Evolutionary conservation across 2,329 filamentous ascomycete genomes (phyloP), one percentile per base, ranked within the genome.

Genomic region (Colletotrichum tamarilloi): DNA sequence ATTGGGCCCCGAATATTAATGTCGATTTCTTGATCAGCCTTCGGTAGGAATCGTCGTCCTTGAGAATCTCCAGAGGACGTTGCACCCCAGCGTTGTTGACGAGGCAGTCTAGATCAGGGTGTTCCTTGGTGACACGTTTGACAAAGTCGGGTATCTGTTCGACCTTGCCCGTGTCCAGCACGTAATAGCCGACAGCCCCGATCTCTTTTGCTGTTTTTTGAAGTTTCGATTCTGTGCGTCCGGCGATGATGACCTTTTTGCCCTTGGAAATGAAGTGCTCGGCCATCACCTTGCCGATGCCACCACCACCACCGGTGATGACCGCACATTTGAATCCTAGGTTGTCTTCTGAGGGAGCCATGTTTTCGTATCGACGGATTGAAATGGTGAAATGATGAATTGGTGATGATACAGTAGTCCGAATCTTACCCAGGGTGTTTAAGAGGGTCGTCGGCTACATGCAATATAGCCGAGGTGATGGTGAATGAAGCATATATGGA

Each of bases 61-160:
- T 79, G 8, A 79, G 32, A 1, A 88, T 81, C 19, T 87, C 79
- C 1, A 91, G 82, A 0, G 88, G 89, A 2, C 87, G 80, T 77
- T 91, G 89, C 0, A 91, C 87, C 2, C 88, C 89, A 0, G 89
- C 89, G 67, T 91, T 91, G 80, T 91, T 91, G 77, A 91, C 81
- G 0, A 91, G 77, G 75, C 88, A 91, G 79, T 91, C 88, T 2
- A 91, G 22, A 5, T 73, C 70, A 2, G 77, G 87, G 76, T 91
- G 86, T 6, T 89, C 85, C 2, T 73, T 75, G 3, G 82, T 85
- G 55, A 91, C 77, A 19, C 82, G 82, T 55, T 83, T 69, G 66
- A 87, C 80, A 73, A 90, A 89, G 0, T 64, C 56, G 0, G 86
- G 81, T 9, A 90, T 86, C 1, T 81, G 77, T 0, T 78, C 64